Base-by-base conservation (phyloP, 306 rosid genomes). In the Psophocarpus tetragonolobus region DNA sequence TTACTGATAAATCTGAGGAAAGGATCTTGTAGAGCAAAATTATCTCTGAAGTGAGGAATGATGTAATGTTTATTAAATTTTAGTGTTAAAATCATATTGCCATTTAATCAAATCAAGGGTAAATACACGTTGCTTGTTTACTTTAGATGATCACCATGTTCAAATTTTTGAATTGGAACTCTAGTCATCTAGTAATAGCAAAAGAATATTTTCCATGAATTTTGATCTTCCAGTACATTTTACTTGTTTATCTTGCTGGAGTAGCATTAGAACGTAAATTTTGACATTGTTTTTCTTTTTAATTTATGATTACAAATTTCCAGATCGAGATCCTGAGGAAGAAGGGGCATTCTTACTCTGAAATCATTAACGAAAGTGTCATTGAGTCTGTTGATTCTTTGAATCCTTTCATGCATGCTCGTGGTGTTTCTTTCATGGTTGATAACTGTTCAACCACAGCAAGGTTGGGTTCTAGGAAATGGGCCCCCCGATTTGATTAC, bases 361-460 rank as follows among this genome's bases (percentile, higher is more conserved):
- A 95, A 86, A 95, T 95, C 80, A 92, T 95, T 36, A 95, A 95
- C 14, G 99, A 95, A 87, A 95, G 99, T 68, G 97, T 95, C 83
- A 95, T 95, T 0, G 99, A 95, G 78, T 80, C 99, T 0, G 99
- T 95, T 47, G 99, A 95, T 75, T 95, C 99, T 48, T 73, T 95
- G 90, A 95, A 95, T 68, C 99, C 99, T 42, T 95, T 95, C 84
- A 95, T 95, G 99, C 99, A 95, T 68, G 99, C 99, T 17, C 97
- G 99, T n/a, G 99, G 99, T 60, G 97, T 95, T 72, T 84, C 99
- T 11, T 95, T 95, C 88, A 95, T 95, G 99, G 99, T 95, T 26
- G 99, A 95, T 71, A 92, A 95, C 72, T 95, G 99, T 73, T 95
- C 99, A 4, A 95, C 99, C 61, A 95, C 99, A 1, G 99, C 99